Conservation (phyloP, 371 early-diverging fungal species). For the Mucor saturninus region DNA sequence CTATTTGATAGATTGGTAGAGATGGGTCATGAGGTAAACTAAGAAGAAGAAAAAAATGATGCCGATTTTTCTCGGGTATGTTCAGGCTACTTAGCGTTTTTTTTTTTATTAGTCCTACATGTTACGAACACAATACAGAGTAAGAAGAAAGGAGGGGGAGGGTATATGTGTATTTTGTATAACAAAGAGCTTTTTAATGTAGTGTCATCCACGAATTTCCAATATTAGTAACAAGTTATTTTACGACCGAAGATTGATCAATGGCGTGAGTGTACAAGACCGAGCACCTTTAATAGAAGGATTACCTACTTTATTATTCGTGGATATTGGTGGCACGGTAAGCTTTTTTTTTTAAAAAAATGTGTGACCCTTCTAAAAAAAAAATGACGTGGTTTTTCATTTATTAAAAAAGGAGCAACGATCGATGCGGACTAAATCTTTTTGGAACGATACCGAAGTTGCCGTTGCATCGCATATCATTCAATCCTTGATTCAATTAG, state of each 20-base stretch:
- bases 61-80: neutral
- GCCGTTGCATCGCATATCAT: constrained; percentile 48
- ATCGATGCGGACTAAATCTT: constrained; percentile 47
- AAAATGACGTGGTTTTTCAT: neutral
- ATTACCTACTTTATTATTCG: constrained; percentile 71
- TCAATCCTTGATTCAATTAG: constrained; percentile 42
- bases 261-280: constrained; percentile 59
- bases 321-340: constrained; percentile 63
- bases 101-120: constrained; percentile 54
- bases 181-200: neutral
- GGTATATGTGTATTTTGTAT: too few relatives aligned
- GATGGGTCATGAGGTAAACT: constrained; percentile 35
- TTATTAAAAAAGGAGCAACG: constrained; percentile 41
- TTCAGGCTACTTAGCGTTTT: neutral
- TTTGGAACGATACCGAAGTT: constrained; percentile 63
- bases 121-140: constrained; percentile 87
- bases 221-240: constrained; percentile 81
- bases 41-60: neutral
- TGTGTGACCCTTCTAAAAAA: neutral
- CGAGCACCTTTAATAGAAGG: constrained; percentile 60
- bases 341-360: neutral
- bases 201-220: constrained; percentile 87
- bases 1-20: constrained; percentile 83
- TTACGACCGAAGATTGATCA: constrained; percentile 64
- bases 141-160: constrained; percentile 28